Conservation (phyloP, 108 stramenopile genomes). For the Pelagomonas calceolata region DNA sequence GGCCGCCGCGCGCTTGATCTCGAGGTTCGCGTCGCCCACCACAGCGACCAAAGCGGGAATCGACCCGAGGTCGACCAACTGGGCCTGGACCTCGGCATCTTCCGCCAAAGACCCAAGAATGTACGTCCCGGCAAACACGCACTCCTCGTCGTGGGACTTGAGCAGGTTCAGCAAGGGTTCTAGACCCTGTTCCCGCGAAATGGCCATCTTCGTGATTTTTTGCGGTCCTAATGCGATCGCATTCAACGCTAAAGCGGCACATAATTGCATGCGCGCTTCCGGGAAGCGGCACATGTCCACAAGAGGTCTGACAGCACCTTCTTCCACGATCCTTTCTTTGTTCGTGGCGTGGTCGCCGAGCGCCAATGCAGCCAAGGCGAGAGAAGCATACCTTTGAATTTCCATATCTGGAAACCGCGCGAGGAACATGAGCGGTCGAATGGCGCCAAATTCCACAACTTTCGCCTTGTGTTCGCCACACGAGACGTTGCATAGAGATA, state of each 20-base stretch:
- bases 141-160: conserved; percentile 43
- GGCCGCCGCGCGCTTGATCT: conserved; percentile 54
- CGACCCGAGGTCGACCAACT: conserved; percentile 45
- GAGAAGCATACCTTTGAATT: conserved; percentile 63
- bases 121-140: conserved; percentile 46
- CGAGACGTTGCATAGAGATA: conserved; percentile 59
- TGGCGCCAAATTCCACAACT: conserved; percentile 49
- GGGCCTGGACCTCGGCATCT: conserved; percentile 41
- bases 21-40: conserved; percentile 43
- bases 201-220: conserved; percentile 34
- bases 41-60: conserved; percentile 40
- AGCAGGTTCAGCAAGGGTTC: conserved; percentile 39
- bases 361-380: conserved; percentile 58
- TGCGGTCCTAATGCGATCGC: conserved; percentile 45
- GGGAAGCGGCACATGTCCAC: conserved; percentile 59
- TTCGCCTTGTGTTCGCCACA: conserved; percentile 37
- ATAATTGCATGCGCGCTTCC: conserved; percentile 50
- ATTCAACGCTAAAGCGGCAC: conserved; percentile 55
- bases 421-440: conserved; percentile 60
- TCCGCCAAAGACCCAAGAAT: conserved; percentile 54
- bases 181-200: conserved; percentile 50
- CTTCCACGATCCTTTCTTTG: conserved; percentile 41
- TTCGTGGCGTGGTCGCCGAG: conserved; percentile 53
- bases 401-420: conserved; percentile 62
- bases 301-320: conserved; percentile 53